Percentiles rank a stretch among this genome's conserved stretches.
phyloP scores from a whole-genome alignment of 306 rosid species.

The Sindora glabra region DNA sequence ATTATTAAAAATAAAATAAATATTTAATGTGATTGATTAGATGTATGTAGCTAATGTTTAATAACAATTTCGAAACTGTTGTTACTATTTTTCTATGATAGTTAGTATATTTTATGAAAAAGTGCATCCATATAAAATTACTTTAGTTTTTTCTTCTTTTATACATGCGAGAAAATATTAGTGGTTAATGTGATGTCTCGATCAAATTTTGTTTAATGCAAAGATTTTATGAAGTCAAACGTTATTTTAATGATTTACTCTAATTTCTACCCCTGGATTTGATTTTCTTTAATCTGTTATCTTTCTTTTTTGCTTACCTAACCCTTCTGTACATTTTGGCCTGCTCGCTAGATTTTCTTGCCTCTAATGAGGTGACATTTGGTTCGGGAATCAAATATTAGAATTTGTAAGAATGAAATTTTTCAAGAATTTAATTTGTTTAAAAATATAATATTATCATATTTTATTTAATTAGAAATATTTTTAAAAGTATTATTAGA shows the following conservation, averaged over 20 bases:
- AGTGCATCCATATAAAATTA: neutral
- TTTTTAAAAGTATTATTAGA: too few relatives aligned
- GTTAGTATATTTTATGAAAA: neutral
- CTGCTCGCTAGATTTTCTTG: slow-evolving; percentile 6
- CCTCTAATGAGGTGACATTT: too few relatives aligned
- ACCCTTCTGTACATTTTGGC: slow-evolving; percentile 7
- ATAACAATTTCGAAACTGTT: slow-evolving; percentile 3
- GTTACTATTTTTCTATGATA: neutral
- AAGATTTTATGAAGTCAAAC: slow-evolving; percentile 33
- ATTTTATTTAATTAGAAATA: too few relatives aligned
- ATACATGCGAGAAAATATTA: neutral
- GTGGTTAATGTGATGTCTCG: slow-evolving; percentile 20
- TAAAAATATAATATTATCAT: too few relatives aligned
- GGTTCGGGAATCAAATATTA: too few relatives aligned
- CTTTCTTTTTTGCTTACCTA: slow-evolving; percentile 2
- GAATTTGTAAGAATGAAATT: too few relatives aligned
- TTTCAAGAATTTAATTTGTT: too few relatives aligned
- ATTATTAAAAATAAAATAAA: too few relatives aligned
- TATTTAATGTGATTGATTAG: too few relatives aligned
- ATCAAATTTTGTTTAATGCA: slow-evolving; percentile 16
- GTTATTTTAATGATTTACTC: slow-evolving; percentile 26
- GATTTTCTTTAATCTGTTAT: neutral
- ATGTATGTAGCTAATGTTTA: too few relatives aligned
- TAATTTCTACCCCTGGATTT: slow-evolving; percentile 20
- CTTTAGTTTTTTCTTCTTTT: neutral